Base-by-base conservation (phyloP, 352 stramenopile genomes). In the Paralagenidium karlingii region DNA sequence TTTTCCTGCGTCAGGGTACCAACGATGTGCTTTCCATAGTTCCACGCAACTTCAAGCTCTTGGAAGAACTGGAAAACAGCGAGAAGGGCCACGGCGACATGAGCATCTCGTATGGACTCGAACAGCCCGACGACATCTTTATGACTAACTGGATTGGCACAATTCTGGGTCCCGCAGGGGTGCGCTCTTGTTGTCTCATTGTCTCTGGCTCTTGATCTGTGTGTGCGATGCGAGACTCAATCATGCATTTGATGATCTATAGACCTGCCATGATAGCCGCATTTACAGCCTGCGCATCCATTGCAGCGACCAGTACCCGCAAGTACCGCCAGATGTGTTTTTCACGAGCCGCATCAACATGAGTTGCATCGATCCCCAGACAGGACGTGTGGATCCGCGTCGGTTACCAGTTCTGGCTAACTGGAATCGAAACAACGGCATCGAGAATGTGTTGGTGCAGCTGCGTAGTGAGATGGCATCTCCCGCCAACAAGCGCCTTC, bases 311-410 rank as follows among this genome's bases (percentile, higher is more conserved):
- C 67, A 91, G 27, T 99, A 99, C 58, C 94, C 95, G n/a, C 71
- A 94, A 38, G 49, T 81, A 24, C 91, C 94, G 27, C 95, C 95
- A 6, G 64, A 93, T 34, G 84, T 98, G 19, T 76, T 80, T 30
- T 99, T 99, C 64, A 89, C 96, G 43, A 96, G 88, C 44, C 89
- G 90, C 56, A 97, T 99, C 64, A 98, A 98, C 68, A 96, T 99
- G 80, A 86, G 57, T 42, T 98, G 88, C 58, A 94, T 99, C 47
- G 89, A 98, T 57, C 70, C 77, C 21, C 63, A 82, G 40, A 82
- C 51, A 30, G 85, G 85, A 5, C 68, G 78, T 36, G 77, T 96
- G 33, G 64, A 91, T 34, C 60, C 69, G 34, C 64, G 80, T 64
- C 64, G 68, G 63, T 59, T 91, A 38, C 42, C 55, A 16, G 61